Percentiles rank a stretch among this genome's conserved stretches.
Evolutionary conservation across 371 early-diverging fungal genomes (phyloP).

Genomic region (Zopfochytrium polystomum): DNA sequence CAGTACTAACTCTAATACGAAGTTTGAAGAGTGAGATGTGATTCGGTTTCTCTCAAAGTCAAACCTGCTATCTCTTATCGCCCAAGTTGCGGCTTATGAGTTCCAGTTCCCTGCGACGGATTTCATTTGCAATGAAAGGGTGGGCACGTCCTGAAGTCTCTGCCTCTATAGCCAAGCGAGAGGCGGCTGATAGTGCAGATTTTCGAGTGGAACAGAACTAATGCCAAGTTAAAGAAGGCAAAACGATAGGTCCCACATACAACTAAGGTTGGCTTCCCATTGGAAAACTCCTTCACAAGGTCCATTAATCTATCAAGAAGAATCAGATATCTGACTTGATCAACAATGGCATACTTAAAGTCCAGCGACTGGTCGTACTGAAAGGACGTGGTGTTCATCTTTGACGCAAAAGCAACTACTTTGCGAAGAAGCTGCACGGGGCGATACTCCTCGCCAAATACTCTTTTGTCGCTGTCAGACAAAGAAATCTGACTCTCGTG

Average conservation of each 20-base stretch:
- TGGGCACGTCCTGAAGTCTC: slow-evolving; percentile 24
- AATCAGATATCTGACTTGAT: background rate
- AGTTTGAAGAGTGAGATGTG: too few species aligned
- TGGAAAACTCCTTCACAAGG: slow-evolving; percentile 55
- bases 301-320: slow-evolving; percentile 53
- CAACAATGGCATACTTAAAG: slow-evolving; percentile 49
- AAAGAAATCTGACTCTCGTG: background rate
- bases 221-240: slow-evolving; percentile 2
- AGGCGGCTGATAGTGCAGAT: slow-evolving; percentile 62
- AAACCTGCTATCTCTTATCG: slow-evolving; percentile 48
- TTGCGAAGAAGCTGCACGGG: slow-evolving; percentile 65
- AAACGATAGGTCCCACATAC: slow-evolving; percentile 39
- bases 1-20: slow-evolving; percentile 35
- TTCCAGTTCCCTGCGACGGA: slow-evolving; percentile 20
- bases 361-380: slow-evolving; percentile 64
- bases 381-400: slow-evolving; percentile 48
- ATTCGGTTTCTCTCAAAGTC: too few species aligned
- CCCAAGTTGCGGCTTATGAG: slow-evolving; percentile 14
- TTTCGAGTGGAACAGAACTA: slow-evolving; percentile 78
- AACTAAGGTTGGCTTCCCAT: slow-evolving; percentile 60
- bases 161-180: slow-evolving; percentile 43
- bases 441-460: slow-evolving; percentile 77
- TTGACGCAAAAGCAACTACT: slow-evolving; percentile 58
- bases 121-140: slow-evolving; percentile 33
- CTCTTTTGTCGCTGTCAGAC: too few species aligned